Evolutionary conservation across 768 basidiomycete species (phyloP), one percentile per base, ranked within the genome.

Genomic region (Russula olivacea): DNA sequence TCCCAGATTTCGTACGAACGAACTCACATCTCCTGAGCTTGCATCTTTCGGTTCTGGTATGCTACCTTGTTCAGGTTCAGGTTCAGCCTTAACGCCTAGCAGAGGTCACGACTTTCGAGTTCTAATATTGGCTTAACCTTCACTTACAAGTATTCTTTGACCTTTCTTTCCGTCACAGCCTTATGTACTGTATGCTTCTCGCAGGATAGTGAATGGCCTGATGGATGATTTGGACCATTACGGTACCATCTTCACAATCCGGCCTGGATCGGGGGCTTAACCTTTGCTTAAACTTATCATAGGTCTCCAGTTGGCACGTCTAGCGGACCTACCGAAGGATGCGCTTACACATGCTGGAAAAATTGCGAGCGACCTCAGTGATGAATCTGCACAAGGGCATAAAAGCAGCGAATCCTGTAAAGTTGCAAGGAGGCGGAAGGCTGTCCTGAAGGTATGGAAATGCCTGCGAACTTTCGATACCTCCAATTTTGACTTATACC

Each of bases 231-330:
- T 77, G 30, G 79, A 77, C n/a, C 88, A 92, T 71, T 93, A 93
- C 69, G 91, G 91, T 90, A 57, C 32, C 56, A 41, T 61, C 32
- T 48, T 45, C 53, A 17, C 41, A 1, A 32, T 48, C 19, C 41
- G n/a, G 19, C 11, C 53, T 10, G 12, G 23, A 50, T 43, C 25
- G 15, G 30, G 50, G n/a, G 48, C 19, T 15, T 56, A 41, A 53
- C 21, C 60, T 41, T 40, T n/a, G 25, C 66, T 10, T 14, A 8
- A 54, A 48, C 15, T 17, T 32, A 21, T 15, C 9, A n/a, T 15
- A 95, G 95, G 96, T 3, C 77, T 99, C 12, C 90, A 97, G 68
- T 81, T 98, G 30, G 94, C 95, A 14, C 83, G 84, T 52, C 80
- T 96, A 6, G 94, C 93, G 0, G 92, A 94, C 69, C 77, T 99